phyloP scores from a whole-genome alignment of 495 filamentous ascomycete genomes.

The Penicillium coprophilum region DNA sequence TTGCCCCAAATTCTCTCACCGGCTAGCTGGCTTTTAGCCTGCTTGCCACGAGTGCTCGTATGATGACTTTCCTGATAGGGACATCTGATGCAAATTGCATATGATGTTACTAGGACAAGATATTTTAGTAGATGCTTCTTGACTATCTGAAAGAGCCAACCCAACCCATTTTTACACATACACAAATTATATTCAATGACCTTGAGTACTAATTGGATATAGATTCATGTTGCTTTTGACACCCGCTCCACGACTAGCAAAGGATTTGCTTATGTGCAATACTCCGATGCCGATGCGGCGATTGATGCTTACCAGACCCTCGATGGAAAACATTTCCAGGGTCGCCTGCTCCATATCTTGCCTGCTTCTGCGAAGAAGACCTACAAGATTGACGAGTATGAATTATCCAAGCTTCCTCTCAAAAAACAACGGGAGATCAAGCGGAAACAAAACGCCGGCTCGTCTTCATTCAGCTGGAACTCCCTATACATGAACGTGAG shows the following conservation, averaged over 20 bases:
- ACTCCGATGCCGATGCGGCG: slow-evolving; percentile 65
- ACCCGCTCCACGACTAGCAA: slow-evolving; percentile 64
- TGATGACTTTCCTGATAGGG: slow-evolving; percentile 99
- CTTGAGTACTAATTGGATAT: slow-evolving; percentile 38
- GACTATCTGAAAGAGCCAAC: slow-evolving; percentile 51
- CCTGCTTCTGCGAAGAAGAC: slow-evolving; percentile 77
- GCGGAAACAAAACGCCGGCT: slow-evolving; percentile 72
- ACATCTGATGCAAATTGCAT: slow-evolving; percentile 84
- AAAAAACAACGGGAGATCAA: slow-evolving; percentile 92
- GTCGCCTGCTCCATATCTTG: slow-evolving; percentile 85
- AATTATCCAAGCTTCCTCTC: slow-evolving; percentile 81
- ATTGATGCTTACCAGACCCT: slow-evolving; percentile 68
- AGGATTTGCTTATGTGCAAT: slow-evolving; percentile 88
- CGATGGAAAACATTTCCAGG: slow-evolving; percentile 85
- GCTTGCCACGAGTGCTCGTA: slow-evolving; percentile 38
- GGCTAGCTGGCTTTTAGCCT: slow-evolving; percentile 12
- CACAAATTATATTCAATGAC: slow-evolving; percentile 28
- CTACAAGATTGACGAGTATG: slow-evolving; percentile 79
- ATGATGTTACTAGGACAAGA: slow-evolving; percentile 64
- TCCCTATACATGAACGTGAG: slow-evolving; percentile 93
- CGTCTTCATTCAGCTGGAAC: slow-evolving; percentile 90
- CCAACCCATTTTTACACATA: slow-evolving; percentile 40
- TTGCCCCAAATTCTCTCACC: slow-evolving; percentile 8
- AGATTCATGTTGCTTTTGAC: slow-evolving; percentile 83
- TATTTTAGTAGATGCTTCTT: slow-evolving; percentile 82